phyloP scores from a whole-genome alignment of 352 stramenopile species.

The Aphanomyces cochlioides region DNA sequence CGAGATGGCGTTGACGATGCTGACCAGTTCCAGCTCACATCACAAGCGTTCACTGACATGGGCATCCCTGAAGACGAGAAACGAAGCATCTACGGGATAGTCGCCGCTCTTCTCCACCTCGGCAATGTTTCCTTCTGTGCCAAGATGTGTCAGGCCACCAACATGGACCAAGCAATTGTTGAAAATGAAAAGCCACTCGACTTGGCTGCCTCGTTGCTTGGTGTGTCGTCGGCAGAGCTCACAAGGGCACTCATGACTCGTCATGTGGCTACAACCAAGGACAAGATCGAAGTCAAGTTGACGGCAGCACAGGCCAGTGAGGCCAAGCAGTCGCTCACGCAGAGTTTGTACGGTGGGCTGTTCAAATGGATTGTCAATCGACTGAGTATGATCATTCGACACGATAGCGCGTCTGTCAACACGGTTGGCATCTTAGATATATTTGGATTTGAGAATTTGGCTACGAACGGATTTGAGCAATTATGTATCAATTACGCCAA shows the following conservation, averaged over 20 bases:
- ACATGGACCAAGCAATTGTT: slow-evolving; percentile 19
- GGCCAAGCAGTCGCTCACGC: slow-evolving; percentile 91
- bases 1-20: slow-evolving; percentile 49
- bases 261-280: slow-evolving; percentile 89
- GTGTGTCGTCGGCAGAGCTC: slow-evolving; percentile 76
- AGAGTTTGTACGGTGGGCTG: slow-evolving; percentile 94
- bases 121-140: slow-evolving; percentile 91
- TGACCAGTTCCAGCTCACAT: slow-evolving; percentile 57
- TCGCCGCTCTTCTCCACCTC: slow-evolving; percentile 92
- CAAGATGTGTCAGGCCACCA: slow-evolving; percentile 28
- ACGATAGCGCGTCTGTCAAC: slow-evolving; percentile 25
- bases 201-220: slow-evolving; percentile 65
- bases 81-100: slow-evolving; percentile 59
- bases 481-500: slow-evolving; percentile 87
- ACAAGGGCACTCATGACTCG: slow-evolving; percentile 84
- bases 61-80: slow-evolving; percentile 52
- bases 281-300: slow-evolving; percentile 80
- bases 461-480: slow-evolving; percentile 81
- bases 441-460: slow-evolving; percentile 85
- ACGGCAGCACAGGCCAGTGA: slow-evolving; percentile 77
- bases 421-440: slow-evolving; percentile 87
- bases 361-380: slow-evolving; percentile 94
- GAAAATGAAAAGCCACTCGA: slow-evolving; percentile 20
- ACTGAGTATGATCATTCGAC: slow-evolving; percentile 80
- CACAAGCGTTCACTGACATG: slow-evolving; percentile 73